Evolutionary conservation across 2,329 filamentous ascomycete genomes (phyloP), one percentile per base, ranked within the genome.

Genomic region (Orbilia ellipsospora): DNA sequence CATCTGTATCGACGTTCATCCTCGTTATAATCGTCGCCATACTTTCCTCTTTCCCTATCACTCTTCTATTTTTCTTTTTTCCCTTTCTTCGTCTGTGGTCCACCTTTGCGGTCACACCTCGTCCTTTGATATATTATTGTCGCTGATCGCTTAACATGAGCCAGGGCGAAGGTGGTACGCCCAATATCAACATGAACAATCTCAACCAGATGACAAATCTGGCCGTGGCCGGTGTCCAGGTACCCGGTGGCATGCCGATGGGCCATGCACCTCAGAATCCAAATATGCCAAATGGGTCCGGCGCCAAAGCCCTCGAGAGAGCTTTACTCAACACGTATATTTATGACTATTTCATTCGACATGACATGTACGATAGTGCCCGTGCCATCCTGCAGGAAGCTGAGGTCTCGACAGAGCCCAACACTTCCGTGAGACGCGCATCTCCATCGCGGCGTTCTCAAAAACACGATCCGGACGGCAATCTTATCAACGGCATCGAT

Each of bases 301-400:
- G 57, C 18, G 62, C 77, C 16, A 67, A 74, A 52, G 74, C 31
- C 31, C 50, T 50, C 23, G 79, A 79, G 45, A 77, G 76, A 40
- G 52, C 63, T 13, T 84, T 89, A 73, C 86, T 95, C 61, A 94
- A 94, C 84, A 94, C 92, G 18, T 94, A 94, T 82, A 95, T 95
- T 78, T 95, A 94, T 86, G 92, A 95, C 81, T 94, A 95, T 82
- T 94, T 98, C 78, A 85, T 97, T 78, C 92, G 92, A 80, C 91
- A 93, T 82, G 88, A 89, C 79, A 92, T 97, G 87, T 90, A 88
- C 81, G 92, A 95, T 78, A 90, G 92, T 81, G 95, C 95, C 78
- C 89, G 92, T 79, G 87, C 90, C 57, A 86, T 97, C 74, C 84
- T 92, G 67, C 86, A 87, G 52, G 78, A 79, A 56, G 79, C 74